Evolutionary conservation across 2,329 filamentous ascomycete species (phyloP).

Genomic region (Hypoxylon sp.): DNA sequence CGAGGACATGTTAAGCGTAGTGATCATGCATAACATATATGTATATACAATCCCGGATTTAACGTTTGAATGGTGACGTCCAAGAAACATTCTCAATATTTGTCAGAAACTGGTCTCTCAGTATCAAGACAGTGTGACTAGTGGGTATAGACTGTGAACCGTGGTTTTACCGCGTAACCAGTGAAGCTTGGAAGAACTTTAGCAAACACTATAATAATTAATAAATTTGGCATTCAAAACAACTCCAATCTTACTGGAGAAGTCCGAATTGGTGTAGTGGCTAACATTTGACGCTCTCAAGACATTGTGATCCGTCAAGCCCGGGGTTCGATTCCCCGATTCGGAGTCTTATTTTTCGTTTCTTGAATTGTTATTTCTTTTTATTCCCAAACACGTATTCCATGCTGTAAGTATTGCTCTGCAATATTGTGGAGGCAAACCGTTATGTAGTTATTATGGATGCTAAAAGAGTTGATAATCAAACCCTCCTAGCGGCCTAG

Average conservation of each 20-base stretch:
- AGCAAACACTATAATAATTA: neutral
- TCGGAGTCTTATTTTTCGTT: conserved; percentile 44
- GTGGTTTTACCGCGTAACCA: conserved; percentile 9
- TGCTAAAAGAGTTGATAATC: no score
- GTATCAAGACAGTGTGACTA: neutral
- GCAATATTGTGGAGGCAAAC: no score
- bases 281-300: conserved; percentile 57
- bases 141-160: neutral
- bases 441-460: no score
- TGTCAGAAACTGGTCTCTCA: no score
- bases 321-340: conserved; percentile 54
- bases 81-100: no score
- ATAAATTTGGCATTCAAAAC: neutral
- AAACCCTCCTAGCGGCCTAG: neutral
- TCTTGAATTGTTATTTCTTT: neutral
- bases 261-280: conserved; percentile 57
- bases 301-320: conserved; percentile 45
- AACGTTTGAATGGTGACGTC: neutral
- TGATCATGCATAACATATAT: neutral
- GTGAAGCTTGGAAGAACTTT: neutral
- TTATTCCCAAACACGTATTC: neutral
- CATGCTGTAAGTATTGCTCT: no score
- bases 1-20: no score
- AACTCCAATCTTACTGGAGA: neutral
- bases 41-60: neutral